Conservation (phyloP, 352 stramenopile species). For the Phytopythium sindhum region DNA sequence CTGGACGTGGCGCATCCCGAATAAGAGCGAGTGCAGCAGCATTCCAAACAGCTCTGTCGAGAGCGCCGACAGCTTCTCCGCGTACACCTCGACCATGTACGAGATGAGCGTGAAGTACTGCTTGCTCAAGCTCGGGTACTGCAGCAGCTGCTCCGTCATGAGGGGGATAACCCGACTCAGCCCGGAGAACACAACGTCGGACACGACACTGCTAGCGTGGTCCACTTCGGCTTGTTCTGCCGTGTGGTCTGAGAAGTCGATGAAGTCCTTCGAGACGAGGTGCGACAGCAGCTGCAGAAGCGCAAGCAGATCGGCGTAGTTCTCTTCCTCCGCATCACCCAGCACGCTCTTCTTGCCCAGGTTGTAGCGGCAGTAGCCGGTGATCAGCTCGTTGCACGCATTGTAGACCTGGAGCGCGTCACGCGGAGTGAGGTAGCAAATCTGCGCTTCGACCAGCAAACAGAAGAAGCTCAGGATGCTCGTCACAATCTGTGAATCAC, state of each 20-base stretch:
- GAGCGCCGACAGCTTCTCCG: conserved; percentile 67
- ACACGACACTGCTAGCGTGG: conserved; percentile 62
- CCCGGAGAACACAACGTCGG: conserved; percentile 87
- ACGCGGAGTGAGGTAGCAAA: conserved; percentile 66
- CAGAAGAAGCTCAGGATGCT: conserved; percentile 79
- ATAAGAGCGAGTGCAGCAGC: conserved; percentile 68
- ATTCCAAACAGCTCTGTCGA: conserved; percentile 66
- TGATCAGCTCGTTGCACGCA: conserved; percentile 68
- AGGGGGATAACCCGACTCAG: conserved; percentile 85
- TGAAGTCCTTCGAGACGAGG: conserved; percentile 80
- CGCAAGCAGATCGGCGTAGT: conserved; percentile 64
- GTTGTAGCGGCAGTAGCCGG: conserved; percentile 63
- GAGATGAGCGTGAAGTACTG: conserved; percentile 89
- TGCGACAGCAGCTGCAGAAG: conserved; percentile 80
- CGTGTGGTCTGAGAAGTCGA: conserved; percentile 80
- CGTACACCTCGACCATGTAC: conserved; percentile 86
- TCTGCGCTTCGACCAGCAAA: conserved; percentile 72
- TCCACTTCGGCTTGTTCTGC: conserved; percentile 51
- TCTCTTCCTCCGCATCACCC: conserved; percentile 71
- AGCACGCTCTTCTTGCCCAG: conserved; percentile 64
- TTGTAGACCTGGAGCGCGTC: conserved; percentile 75
- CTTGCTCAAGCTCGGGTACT: conserved; percentile 82
- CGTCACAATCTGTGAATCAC: conserved; percentile 67
- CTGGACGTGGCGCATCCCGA: conserved; percentile 73
- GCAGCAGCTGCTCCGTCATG: conserved; percentile 86